Base-by-base conservation (phyloP, 1,139 yeast species). In the Taiozyma onychis region DNA sequence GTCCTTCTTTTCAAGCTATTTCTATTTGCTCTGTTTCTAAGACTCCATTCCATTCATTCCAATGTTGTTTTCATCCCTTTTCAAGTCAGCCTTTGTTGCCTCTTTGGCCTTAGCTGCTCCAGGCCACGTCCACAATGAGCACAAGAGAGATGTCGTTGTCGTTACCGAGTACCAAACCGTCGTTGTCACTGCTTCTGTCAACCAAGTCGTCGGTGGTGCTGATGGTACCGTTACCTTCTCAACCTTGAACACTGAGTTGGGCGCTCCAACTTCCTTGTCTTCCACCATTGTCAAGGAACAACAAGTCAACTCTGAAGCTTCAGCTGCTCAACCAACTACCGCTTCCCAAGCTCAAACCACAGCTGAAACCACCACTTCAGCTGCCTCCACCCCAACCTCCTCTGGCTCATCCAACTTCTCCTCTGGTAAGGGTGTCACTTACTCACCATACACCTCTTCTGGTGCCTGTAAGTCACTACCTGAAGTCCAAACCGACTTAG, bases 381-480 rank as follows among this genome's bases (percentile, higher is more conserved):
- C 73, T 52, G 44, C 57, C 41, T 48, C 66, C 43, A 51, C 69
- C 43, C 35, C 72, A 34, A 37, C 66, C 28, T 48, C 68, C 43
- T 46, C 63, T 16, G 54, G 67, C 39, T 57, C 65, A 44, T 52
- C 67, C 42, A 56, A 63, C 49, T 56, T 66, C 54, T 65, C 72
- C 45, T 64, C 73, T 47, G 66, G 71, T 50, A 73, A 80, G 52
- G 95, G 95, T 78, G 74, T 88, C 62, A 81, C 93, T 59, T 88
- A 88, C 79, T 78, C 95, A 51, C 96, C 96, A 58, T 86, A 87
- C 80, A 74, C 83, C 54, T 66, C 76, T 53, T 70, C 74, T 57
- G 95, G 95, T 70, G 74, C 75, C 37, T 88, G 96, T 77, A 88
- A 88, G 76, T 68, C 87, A 39, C 66, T 78, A 46, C 59, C 69